Base-by-base conservation (phyloP, 148 eudicot species). In the Diospyros lotus region DNA sequence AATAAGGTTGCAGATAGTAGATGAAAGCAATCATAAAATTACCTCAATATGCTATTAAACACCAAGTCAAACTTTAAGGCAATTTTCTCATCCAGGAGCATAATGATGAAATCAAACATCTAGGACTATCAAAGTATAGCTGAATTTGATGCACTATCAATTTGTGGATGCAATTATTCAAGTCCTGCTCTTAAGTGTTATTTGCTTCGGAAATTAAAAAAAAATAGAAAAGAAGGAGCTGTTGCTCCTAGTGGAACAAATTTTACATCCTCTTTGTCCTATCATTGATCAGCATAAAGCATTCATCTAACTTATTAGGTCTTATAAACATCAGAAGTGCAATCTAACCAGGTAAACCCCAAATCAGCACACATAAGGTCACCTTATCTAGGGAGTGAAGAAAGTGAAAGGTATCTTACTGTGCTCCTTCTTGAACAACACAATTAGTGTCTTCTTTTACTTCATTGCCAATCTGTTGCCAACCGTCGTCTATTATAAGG, bases 401-500 rank as follows among this genome's bases (percentile, higher is more conserved):
- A 28, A 28, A 28, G 28, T 74, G 72, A 69, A 18, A 55, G 58
- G 53, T 67, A 59, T 80, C 93, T 90, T 90, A 94, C 98, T 94
- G 97, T 73, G 98, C 94, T 46, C 98, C 98, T 80, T 94, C 96
- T 86, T 95, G 97, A 59, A 92, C 96, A 74, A 87, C 89, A 75
- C 86, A 83, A 50, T 79, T 77, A 3, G 72, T 73, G 67, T 85
- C 88, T 28, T 28, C 28, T 67, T 80, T 77, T 45, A 69, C 78
- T 83, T 86, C 94, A 68, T 64, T 84, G 5, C 97, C 98, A 76
- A 92, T 92, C 80, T 92, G 96, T 81, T 95, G 98, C 98, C 98
- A 95, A 42, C 98, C 98, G 78, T 95, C 98, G 73, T 95, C 98
- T 61, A 95, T 92, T 77, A 95, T 95, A 75, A 95, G 83, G 87